Evolutionary conservation across 2,329 filamentous ascomycete species (phyloP).

Genomic region (Aspergillus fischeri): DNA sequence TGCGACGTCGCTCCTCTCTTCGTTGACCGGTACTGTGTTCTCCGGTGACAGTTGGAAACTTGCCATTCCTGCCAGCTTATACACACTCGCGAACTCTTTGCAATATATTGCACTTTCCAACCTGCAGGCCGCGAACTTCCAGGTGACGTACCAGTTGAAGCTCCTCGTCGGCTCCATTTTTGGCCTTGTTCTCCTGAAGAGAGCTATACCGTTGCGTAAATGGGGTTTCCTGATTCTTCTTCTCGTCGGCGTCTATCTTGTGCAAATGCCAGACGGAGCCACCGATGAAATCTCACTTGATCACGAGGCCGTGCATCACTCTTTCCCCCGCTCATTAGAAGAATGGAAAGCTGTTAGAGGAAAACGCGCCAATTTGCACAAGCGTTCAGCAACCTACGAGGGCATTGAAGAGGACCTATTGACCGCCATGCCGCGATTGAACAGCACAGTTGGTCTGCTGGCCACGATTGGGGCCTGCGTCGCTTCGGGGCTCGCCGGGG

Average conservation of each 20-base stretch:
- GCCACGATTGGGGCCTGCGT: slow-evolving; percentile 74
- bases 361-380: slow-evolving; percentile 49
- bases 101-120: slow-evolving; percentile 92
- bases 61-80: slow-evolving; percentile 80
- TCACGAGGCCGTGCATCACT: slow-evolving; percentile 59
- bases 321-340: slow-evolving; percentile 75
- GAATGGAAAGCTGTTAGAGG: slow-evolving; percentile 60
- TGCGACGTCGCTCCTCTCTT: slow-evolving; percentile 72
- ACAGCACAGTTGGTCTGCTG: slow-evolving; percentile 71
- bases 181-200: slow-evolving; percentile 71
- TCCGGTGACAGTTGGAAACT: slow-evolving; percentile 92
- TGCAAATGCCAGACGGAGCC: slow-evolving; percentile 68
- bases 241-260: slow-evolving; percentile 75
- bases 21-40: slow-evolving; percentile 77
- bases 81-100: slow-evolving; percentile 88
- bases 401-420: slow-evolving; percentile 67
- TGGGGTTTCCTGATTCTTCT: slow-evolving; percentile 79
- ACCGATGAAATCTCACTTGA: slow-evolving; percentile 49
- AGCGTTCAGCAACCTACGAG: slow-evolving; percentile 83
- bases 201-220: slow-evolving; percentile 65
- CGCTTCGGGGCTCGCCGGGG: slow-evolving; percentile 78
- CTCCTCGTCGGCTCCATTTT: slow-evolving; percentile 88
- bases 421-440: slow-evolving; percentile 58
- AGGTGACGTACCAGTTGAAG: slow-evolving; percentile 91
- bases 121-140: slow-evolving; percentile 86